A percentile compares a stretch with the other conserved stretches of the same genome.
phyloP scores from a whole-genome alignment of 208 protist species.

The Trypanosoma grayi region DNA sequence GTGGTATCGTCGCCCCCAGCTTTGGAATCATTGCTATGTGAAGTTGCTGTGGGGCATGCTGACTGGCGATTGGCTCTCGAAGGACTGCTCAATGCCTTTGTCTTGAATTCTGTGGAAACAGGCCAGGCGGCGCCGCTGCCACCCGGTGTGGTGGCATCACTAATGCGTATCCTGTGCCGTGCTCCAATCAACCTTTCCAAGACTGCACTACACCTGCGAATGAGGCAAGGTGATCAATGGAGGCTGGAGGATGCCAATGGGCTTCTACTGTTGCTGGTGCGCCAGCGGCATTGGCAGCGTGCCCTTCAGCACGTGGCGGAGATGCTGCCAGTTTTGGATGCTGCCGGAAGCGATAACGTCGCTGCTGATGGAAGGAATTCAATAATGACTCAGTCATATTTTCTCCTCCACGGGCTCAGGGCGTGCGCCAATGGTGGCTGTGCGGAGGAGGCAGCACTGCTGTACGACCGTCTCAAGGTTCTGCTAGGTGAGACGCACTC shows the following conservation, averaged over 20 bases:
- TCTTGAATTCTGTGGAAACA: constrained; percentile 14
- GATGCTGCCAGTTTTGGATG: constrained; percentile 27
- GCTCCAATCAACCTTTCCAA: constrained; percentile 66
- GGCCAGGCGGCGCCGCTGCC: constrained; percentile 19
- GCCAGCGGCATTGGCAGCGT: constrained; percentile 52
- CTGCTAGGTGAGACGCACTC: constrained; percentile 3
- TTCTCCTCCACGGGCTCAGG: constrained; percentile 59
- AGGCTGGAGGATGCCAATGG: constrained; percentile 31
- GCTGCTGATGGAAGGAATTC: constrained; percentile 2
- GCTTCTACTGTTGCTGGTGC: constrained; percentile 56
- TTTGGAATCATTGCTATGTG: constrained; percentile 34
- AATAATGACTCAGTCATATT: constrained; percentile 14
- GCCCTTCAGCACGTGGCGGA: constrained; percentile 49
- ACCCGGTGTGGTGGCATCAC: constrained; percentile 26
- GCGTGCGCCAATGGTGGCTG: constrained; percentile 69
- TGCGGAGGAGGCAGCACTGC: constrained; percentile 33
- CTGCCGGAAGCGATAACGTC: neutral
- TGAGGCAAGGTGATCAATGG: constrained; percentile 38
- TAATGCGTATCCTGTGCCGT: constrained; percentile 42
- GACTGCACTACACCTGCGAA: constrained; percentile 52
- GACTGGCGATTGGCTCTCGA: constrained; percentile 54
- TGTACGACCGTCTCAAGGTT: constrained; percentile 57
- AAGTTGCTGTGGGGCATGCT: constrained; percentile 37
- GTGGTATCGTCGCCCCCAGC: neutral
- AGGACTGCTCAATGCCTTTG: constrained; percentile 28